Evolutionary conservation across 306 rosid genomes (phyloP), one percentile per base, ranked within the genome.

Genomic region (Castanea crenata): DNA sequence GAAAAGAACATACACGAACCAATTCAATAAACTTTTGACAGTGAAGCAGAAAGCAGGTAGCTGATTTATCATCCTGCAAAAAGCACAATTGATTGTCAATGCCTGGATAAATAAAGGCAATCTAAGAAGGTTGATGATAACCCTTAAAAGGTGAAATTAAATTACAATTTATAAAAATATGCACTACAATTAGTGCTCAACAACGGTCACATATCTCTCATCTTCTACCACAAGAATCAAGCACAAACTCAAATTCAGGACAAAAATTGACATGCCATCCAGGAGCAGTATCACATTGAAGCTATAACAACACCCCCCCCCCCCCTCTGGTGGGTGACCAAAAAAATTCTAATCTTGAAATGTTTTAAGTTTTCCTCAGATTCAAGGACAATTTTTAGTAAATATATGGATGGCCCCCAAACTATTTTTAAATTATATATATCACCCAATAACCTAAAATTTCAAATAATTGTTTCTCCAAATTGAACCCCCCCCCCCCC

Each of bases 21-120:
- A 96, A 86, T 83, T 96, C 98, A 29, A 96, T 91, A 78, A 96
- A 93, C 52, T 93, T 93, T 80, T 96, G 99, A 85, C 97, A 91
- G 81, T 93, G 94, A 78, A 96, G 99, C 62, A 93, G 93, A 87
- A 96, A 93, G 90, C 97, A 96, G 58, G 88, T 90, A 73, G 98
- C 93, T 57, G 99, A 93, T 74, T 90, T 85, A 82, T 88, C 93
- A 85, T 93, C 96, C 99, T 96, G 94, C 92, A 91, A 41, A 68
- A 75, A 65, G 69, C 71, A 86, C 72, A 89, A 74, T 59, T 51
- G 31, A 80, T 78, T 1, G 23, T 83, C 73, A 83, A 58, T 20
- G 71, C 35, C 38, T 23, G 14, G 41, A 29, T 15, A 13, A 4
- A 27, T 29, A 63, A 63, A 63, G 69, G 46, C 3, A 0, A 2